These are phyloP conservation scores for Asterochloris erici DNA, from an alignment of 139 green algal genomes.

Conservation along the genomic window DNA sequence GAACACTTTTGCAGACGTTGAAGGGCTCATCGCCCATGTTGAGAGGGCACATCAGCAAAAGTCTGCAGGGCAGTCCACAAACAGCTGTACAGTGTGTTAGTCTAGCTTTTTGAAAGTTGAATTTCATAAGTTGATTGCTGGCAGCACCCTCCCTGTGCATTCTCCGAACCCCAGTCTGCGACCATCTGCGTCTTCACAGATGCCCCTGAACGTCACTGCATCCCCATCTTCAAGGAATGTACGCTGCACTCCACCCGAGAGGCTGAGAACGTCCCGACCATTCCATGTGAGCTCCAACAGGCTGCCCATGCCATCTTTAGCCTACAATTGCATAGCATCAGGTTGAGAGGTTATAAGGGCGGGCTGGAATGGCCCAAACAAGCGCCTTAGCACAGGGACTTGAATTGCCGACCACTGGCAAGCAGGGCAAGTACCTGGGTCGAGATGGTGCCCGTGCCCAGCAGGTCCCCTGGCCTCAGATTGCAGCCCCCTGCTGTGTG, in stretches of 20 bases:
- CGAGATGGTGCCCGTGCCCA: constrained; percentile 89
- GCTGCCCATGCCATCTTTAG: constrained; percentile 35
- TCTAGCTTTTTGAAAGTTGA: too few species aligned
- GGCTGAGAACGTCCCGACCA: constrained; percentile 39
- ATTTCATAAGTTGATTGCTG: constrained; percentile 4
- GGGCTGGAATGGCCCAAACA: neutral
- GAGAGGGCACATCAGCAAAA: too few species aligned
- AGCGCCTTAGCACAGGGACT: neutral
- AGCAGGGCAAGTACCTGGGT: constrained; percentile 12
- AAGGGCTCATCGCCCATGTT: too few species aligned
- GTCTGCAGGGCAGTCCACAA: too few species aligned
- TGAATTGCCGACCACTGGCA: neutral
- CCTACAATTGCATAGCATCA: constrained; percentile 5
- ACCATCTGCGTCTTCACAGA: constrained; percentile 42
- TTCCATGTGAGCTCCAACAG: constrained; percentile 67
- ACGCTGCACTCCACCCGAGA: constrained; percentile 35
- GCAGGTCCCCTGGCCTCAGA: constrained; percentile 79
- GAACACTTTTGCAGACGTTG: neutral
- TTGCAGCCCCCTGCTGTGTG: constrained; percentile 89
- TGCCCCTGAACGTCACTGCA: constrained; percentile 65
- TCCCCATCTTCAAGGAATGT: constrained; percentile 81
- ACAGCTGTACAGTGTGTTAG: too few species aligned
- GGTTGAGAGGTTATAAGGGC: neutral
- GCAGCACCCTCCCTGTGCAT: constrained; percentile 57
- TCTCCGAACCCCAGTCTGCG: constrained; percentile 77